phyloP scores from a whole-genome alignment of 2,329 filamentous ascomycete species.

The Blastomyces gilchristii region DNA sequence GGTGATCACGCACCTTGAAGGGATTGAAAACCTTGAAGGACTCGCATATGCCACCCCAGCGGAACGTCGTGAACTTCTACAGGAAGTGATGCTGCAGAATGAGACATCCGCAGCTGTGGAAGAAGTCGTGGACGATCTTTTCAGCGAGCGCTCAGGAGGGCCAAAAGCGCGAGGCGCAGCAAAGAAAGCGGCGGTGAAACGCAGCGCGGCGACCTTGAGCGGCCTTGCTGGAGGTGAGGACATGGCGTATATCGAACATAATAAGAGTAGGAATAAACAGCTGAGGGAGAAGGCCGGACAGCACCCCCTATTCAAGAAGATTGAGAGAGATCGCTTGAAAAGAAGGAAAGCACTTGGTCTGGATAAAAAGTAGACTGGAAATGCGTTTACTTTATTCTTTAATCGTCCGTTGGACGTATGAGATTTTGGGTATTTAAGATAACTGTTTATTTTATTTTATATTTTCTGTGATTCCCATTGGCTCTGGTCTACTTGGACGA shows the following conservation, averaged over 20 bases:
- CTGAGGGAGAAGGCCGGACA: constrained; percentile 52
- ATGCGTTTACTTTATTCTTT: background rate
- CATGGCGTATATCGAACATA: constrained; percentile 92
- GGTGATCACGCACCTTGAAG: constrained; percentile 89
- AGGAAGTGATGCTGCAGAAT: constrained; percentile 80
- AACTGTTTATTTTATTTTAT: no score
- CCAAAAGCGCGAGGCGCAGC: constrained; percentile 29
- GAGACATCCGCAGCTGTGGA: constrained; percentile 64
- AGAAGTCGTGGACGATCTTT: constrained; percentile 58
- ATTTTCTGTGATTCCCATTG: background rate
- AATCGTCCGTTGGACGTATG: constrained; percentile 2
- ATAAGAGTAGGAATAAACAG: constrained; percentile 59
- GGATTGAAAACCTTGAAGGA: constrained; percentile 72
- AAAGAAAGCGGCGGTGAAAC: constrained; percentile 53
- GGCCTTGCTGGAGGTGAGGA: constrained; percentile 86
- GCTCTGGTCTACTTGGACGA: background rate
- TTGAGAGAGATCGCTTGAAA: constrained; percentile 52
- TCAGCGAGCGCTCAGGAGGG: constrained; percentile 46
- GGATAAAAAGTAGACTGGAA: background rate
- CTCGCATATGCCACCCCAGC: constrained; percentile 69
- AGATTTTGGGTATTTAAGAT: background rate
- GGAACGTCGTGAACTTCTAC: constrained; percentile 75
- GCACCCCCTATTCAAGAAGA: constrained; percentile 56
- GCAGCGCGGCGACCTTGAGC: constrained; percentile 74
- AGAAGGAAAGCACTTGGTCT: constrained; percentile 38